Evolutionary conservation across 768 basidiomycete genomes (phyloP).

Genomic region (Austroboletus eburneus): DNA sequence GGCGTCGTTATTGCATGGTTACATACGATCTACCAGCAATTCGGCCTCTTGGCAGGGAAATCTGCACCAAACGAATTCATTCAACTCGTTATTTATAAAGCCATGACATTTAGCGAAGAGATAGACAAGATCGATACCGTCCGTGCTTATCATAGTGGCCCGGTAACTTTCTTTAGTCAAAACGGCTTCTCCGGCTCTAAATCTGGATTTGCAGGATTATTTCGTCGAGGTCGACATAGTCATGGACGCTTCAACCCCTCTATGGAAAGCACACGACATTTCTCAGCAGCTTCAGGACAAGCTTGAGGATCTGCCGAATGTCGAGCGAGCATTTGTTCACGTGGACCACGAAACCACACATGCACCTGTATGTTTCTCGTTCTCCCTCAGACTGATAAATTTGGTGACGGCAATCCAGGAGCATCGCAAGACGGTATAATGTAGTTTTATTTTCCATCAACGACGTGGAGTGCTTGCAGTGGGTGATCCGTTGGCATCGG

Average conservation of each 20-base stretch:
- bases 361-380: conserved; percentile 43
- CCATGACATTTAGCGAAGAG: conserved; percentile 78
- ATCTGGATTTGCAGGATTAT: conserved; percentile 52
- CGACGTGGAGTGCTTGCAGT: no score
- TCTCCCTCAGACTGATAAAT: neutral
- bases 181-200: neutral
- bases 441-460: neutral
- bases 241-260: conserved; percentile 81
- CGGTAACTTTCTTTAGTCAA: conserved; percentile 38
- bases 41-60: conserved; percentile 85
- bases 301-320: conserved; percentile 84
- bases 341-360: conserved; percentile 95
- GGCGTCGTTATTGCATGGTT: conserved; percentile 79
- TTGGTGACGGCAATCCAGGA: conserved; percentile 29
- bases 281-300: conserved; percentile 84
- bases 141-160: conserved; percentile 88
- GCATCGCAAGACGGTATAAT: conserved; percentile 37
- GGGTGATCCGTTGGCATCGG: no score
- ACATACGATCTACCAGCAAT: conserved; percentile 73
- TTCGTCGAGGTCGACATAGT: conserved; percentile 96
- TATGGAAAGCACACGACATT: conserved; percentile 86
- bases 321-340: conserved; percentile 92
- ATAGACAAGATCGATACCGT: conserved; percentile 90
- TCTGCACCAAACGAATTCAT: conserved; percentile 89
- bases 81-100: conserved; percentile 89